Base-by-base conservation (phyloP, 495 filamentous ascomycete species). In the Annulohypoxylon maeteangense region DNA sequence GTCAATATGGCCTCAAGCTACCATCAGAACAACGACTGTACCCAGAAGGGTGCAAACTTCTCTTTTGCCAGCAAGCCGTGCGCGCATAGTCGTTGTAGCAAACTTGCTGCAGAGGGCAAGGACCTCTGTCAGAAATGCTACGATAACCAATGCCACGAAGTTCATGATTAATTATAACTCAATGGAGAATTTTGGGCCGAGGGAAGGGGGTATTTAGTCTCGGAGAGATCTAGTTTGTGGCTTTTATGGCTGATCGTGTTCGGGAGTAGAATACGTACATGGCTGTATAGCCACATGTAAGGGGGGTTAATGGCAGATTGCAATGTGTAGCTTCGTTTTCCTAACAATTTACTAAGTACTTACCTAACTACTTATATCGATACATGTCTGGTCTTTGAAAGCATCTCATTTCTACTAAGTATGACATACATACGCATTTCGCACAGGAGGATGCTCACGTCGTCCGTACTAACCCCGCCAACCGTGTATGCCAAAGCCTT, bases 351-450 rank as follows among this genome's bases (percentile, higher is more conserved):
- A n/a, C n/a, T n/a, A n/a, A n/a, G n/a, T n/a, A n/a, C n/a, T n/a
- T n/a, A n/a, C n/a, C n/a, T n/a, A n/a, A n/a, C 27, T 12, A 34
- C n/a, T 25, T 11, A 45, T 45, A 38, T 7, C 14, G 18, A n/a
- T n/a, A 27, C 11, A 36, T 12, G 57, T 34, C 57, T 14, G 1
- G 25, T 34, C 57, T 12, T 36, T 16, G 45, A 48, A 16, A 32
- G 8, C 20, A 34, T n/a, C 22, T 48, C 27, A 14, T 29, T 25
- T 54, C 50, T 54, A 54, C 27, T 54, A 48, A 59, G 48, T 31
- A 42, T 47, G 25, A 53, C 55, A 53, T 53, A 53, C 55, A 53
- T 53, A 53, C 44, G 50, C 51, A 67, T 67, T 59, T 34, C 42
- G 20, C 44, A 59, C 42, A 34, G 25, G 18, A 60, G 27, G 7